phyloP scores from a whole-genome alignment of 345 rosid genomes.

The Isatis tinctoria region DNA sequence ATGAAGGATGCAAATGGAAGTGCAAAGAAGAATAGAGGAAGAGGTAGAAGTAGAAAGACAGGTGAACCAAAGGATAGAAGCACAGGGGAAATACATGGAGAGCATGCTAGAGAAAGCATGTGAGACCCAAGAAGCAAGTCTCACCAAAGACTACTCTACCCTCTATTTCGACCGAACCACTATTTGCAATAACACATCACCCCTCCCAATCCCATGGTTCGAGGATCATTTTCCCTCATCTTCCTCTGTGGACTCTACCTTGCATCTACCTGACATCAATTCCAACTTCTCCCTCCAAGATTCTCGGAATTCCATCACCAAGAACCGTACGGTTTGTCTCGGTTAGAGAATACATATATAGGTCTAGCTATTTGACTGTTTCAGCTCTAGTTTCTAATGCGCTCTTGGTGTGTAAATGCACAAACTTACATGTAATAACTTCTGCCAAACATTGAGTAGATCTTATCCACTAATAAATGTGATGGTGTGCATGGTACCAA shows the following conservation, averaged over 20 bases:
- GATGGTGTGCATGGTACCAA: not conserved
- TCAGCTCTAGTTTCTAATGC: slow-evolving; percentile 19
- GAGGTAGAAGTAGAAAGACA: slow-evolving; percentile 91
- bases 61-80: slow-evolving; percentile 87
- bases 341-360: slow-evolving; percentile 16
- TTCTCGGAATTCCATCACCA: slow-evolving; percentile 13
- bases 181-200: slow-evolving; percentile 24
- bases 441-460: not conserved
- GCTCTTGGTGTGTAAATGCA: slow-evolving; percentile 15
- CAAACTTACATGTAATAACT: slow-evolving; percentile 22
- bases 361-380: slow-evolving; percentile 13
- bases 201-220: slow-evolving; percentile 24
- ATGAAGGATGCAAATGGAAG: slow-evolving; percentile 73
- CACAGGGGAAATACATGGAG: slow-evolving; percentile 97
- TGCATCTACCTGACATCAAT: slow-evolving; percentile 22
- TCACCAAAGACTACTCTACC: slow-evolving; percentile 25
- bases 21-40: slow-evolving; percentile 73
- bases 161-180: slow-evolving; percentile 17
- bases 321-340: slow-evolving; percentile 27
- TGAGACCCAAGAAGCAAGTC: slow-evolving; percentile 66
- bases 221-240: slow-evolving; percentile 30
- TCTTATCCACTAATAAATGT: not conserved
- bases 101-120: slow-evolving; percentile 88
- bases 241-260: slow-evolving; percentile 18
- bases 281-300: slow-evolving; percentile 28